A percentile compares a stretch with the other conserved stretches of the same genome.
Evolutionary conservation across 768 basidiomycete species (phyloP).

Genomic region (Tricholoma terreum): DNA sequence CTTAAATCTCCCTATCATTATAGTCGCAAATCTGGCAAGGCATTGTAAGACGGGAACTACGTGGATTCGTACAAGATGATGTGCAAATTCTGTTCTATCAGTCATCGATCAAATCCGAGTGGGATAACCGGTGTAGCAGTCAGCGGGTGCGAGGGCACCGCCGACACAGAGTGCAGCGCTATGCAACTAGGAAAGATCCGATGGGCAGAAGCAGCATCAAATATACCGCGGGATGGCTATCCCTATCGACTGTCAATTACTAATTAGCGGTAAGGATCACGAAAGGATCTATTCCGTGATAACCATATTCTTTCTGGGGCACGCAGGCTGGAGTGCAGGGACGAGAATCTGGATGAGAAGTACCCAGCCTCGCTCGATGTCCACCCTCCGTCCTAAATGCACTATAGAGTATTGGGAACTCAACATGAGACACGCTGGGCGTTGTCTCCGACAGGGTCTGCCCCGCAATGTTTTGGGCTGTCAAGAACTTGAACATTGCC

Average conservation of each 20-base stretch:
- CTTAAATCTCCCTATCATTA: no score
- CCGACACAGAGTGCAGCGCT: no score
- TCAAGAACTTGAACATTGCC: no score
- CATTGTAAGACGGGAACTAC: no score
- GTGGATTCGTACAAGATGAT: no score
- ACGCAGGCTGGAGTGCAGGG: slow-evolving; percentile 32
- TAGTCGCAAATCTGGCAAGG: no score
- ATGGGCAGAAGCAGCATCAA: no score
- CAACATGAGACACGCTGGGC: slow-evolving; percentile 27
- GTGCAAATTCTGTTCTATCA: no score
- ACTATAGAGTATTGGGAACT: slow-evolving; percentile 15
- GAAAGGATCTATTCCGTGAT: slow-evolving; percentile 32
- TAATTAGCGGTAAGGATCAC: neutral
- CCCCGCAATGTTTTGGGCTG: slow-evolving; percentile 31
- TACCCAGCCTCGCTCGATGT: slow-evolving; percentile 31
- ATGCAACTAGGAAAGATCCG: no score
- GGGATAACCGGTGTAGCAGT: no score
- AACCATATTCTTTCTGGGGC: slow-evolving; percentile 34
- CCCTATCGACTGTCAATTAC: slow-evolving; percentile 31
- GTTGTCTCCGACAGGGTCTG: slow-evolving; percentile 38
- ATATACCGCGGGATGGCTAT: slow-evolving; percentile 42
- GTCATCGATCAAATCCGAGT: no score
- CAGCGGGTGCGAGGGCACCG: no score
- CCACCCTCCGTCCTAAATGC: slow-evolving; percentile 35
- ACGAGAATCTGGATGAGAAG: slow-evolving; percentile 39